These are phyloP conservation scores for Toxicodendron radicans DNA, from an alignment of 345 rosid genomes.

Conservation along the genomic window DNA sequence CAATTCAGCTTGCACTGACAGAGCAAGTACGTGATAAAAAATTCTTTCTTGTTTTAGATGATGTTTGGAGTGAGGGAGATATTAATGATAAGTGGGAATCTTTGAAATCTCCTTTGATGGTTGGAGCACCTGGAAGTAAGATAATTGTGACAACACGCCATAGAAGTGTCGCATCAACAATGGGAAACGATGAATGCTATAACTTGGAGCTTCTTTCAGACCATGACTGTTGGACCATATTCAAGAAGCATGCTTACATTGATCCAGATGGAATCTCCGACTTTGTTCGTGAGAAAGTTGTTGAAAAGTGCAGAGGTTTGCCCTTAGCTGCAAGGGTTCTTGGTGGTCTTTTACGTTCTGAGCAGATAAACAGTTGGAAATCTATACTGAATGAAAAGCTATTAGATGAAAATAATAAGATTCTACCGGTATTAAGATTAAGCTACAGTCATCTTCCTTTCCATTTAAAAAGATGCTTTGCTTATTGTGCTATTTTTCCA, in stretches of 20 bases:
- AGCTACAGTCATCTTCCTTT: conserved; percentile 16
- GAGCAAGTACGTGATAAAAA: background rate
- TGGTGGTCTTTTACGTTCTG: conserved; percentile 20
- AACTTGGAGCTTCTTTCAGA: conserved; percentile 6
- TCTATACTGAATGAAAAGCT: background rate
- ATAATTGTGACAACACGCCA: background rate
- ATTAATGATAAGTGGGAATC: background rate
- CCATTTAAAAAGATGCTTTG: conserved; percentile 19
- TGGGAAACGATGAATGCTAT: conserved; percentile 5
- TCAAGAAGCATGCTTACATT: conserved; percentile 3
- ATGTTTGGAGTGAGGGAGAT: background rate
- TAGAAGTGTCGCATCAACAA: background rate
- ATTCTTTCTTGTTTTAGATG: background rate
- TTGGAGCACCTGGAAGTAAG: background rate
- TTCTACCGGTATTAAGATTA: background rate
- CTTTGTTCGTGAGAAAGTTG: background rate
- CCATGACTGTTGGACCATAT: conserved; percentile 20
- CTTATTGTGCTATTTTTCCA: conserved; percentile 23
- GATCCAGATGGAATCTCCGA: background rate
- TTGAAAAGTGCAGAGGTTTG: conserved; percentile 20
- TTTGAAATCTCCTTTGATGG: background rate
- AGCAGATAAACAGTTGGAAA: background rate
- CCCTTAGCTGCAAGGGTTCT: conserved; percentile 28
- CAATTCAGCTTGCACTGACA: background rate
- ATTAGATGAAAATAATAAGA: background rate